These are phyloP conservation scores for Tubosaeta brunneosetosa DNA, from an alignment of 768 basidiomycete genomes.

Conservation along the genomic window DNA sequence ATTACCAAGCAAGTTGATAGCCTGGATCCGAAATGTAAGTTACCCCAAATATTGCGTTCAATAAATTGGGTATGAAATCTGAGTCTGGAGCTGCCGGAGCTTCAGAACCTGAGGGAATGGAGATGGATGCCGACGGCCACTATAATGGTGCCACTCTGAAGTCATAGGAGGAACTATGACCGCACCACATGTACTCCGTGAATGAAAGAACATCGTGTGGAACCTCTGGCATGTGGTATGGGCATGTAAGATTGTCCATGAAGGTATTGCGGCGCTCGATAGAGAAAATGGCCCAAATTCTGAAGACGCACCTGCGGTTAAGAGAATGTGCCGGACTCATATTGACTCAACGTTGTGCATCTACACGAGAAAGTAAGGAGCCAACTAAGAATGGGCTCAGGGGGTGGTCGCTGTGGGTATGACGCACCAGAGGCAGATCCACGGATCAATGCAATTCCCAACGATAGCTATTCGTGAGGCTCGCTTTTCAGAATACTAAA, in stretches of 20 bases:
- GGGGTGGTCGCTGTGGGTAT: not conserved
- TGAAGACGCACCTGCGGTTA: not conserved
- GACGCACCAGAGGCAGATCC: constrained; percentile 11
- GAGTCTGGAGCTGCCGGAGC: constrained; percentile 1
- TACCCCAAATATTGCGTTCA: not conserved
- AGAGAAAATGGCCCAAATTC: not conserved
- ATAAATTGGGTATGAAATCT: not conserved
- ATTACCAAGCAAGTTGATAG: constrained; percentile 8
- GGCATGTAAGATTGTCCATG: constrained; percentile 5
- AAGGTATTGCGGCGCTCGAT: not conserved
- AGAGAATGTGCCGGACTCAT: not conserved
- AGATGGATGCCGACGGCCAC: not conserved
- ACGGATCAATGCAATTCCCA: constrained; percentile 2
- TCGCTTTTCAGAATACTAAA: not conserved
- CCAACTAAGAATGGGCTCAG: not conserved
- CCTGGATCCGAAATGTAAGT: constrained; percentile 14
- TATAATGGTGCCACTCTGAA: not conserved
- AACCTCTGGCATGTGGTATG: constrained; percentile 7
- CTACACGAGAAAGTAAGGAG: not conserved
- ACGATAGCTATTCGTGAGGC: not conserved
- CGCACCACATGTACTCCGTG: not conserved
- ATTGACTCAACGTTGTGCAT: not conserved
- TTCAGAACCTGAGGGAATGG: not conserved
- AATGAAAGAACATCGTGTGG: not conserved
- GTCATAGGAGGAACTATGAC: not conserved